Percentiles rank a stretch among this genome's conserved stretches.
These are phyloP conservation scores for Rhodotorula sp. DNA, from an alignment of 1,284 basidiomycete genomes.

Conservation along the genomic window DNA sequence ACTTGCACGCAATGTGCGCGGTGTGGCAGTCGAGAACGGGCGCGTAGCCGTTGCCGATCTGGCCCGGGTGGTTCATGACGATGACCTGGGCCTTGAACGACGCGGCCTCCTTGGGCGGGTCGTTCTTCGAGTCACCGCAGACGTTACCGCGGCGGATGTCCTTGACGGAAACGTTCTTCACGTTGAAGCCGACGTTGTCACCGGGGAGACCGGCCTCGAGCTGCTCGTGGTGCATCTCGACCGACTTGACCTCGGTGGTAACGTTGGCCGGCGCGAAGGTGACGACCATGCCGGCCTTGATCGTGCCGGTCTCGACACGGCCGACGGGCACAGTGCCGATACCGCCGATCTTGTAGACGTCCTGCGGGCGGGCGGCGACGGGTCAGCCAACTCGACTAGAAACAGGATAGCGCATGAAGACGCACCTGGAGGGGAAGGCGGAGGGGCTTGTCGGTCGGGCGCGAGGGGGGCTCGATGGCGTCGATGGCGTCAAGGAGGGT, in stretches of 20 bases:
- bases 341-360: slow-evolving; percentile 99
- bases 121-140: slow-evolving; percentile 99
- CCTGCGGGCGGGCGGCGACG: slow-evolving; percentile 48
- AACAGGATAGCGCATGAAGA: slow-evolving; percentile 42
- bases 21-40: slow-evolving; percentile 99
- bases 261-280: slow-evolving; percentile 96
- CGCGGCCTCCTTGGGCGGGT: slow-evolving; percentile 98
- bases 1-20: slow-evolving; percentile 98
- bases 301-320: slow-evolving; percentile 99
- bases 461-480: slow-evolving; percentile 94
- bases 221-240: slow-evolving; percentile 99
- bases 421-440: slow-evolving; percentile 89
- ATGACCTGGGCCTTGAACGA: slow-evolving; percentile 99
- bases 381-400: background rate
- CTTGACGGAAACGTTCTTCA: slow-evolving; percentile 99
- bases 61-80: slow-evolving; percentile 99
- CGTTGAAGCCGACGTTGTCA: slow-evolving; percentile 98
- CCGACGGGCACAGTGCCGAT: slow-evolving; percentile 99
- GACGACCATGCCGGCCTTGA: slow-evolving; percentile 98
- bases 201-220: slow-evolving; percentile 92
- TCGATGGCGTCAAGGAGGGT: slow-evolving; percentile 99
- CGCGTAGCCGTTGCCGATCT: slow-evolving; percentile 96
- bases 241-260: slow-evolving; percentile 97
- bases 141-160: slow-evolving; percentile 99
- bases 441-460: slow-evolving; percentile 99